A percentile compares a stretch with the other conserved stretches of the same genome.
Conservation (phyloP, 2,329 filamentous ascomycete species). For the Plectosphaerella plurivora region DNA sequence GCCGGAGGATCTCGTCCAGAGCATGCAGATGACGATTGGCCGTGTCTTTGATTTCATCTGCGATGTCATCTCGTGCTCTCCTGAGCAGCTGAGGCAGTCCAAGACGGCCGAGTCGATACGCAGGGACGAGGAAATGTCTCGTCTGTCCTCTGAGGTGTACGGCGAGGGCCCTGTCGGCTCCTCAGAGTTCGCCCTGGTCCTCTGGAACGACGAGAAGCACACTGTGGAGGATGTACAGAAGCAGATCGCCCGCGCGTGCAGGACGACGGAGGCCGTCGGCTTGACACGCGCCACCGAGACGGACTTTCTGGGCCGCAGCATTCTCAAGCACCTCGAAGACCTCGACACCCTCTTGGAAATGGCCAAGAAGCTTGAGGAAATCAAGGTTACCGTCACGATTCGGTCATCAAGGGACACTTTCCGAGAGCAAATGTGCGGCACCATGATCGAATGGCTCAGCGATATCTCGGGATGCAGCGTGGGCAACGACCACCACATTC, state of each 20-base stretch:
- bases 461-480: slow-evolving; percentile 90
- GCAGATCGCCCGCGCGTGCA: slow-evolving; percentile 86
- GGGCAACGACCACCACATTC: slow-evolving; percentile 71
- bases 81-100: slow-evolving; percentile 82
- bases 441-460: slow-evolving; percentile 91
- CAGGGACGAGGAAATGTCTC: slow-evolving; percentile 75
- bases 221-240: slow-evolving; percentile 87
- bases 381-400: slow-evolving; percentile 93
- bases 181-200: slow-evolving; percentile 75
- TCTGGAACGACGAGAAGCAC: slow-evolving; percentile 99
- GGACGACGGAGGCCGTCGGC: slow-evolving; percentile 64
- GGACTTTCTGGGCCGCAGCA: slow-evolving; percentile 80
- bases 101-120: slow-evolving; percentile 80
- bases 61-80: slow-evolving; percentile 96
- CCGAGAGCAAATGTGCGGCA: slow-evolving; percentile 97
- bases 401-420: slow-evolving; percentile 92
- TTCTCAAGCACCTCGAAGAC: slow-evolving; percentile 72
- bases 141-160: slow-evolving; percentile 66
- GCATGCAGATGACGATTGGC: slow-evolving; percentile 81
- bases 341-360: slow-evolving; percentile 70
- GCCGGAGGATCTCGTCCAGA: slow-evolving; percentile 70
- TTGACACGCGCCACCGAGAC: slow-evolving; percentile 78
- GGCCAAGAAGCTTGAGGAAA: slow-evolving; percentile 85
- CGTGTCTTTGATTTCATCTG: slow-evolving; percentile 90
- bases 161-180: slow-evolving; percentile 64